Evolutionary conservation across 352 stramenopile species (phyloP).

Genomic region (Pythium dissimile): DNA sequence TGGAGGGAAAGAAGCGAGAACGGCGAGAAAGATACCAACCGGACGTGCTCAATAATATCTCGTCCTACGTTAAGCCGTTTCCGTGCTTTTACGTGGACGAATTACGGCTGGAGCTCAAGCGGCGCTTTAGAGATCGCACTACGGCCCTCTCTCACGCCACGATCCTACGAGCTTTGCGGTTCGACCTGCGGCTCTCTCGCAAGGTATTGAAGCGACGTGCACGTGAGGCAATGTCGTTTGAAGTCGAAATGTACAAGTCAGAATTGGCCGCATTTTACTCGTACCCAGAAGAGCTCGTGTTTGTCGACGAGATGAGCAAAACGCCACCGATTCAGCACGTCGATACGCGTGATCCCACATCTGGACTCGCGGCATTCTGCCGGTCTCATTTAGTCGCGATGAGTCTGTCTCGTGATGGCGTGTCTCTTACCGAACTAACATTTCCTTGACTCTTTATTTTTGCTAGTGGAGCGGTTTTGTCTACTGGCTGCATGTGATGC

Average conservation of each 20-base stretch:
- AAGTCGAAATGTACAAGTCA: not conserved
- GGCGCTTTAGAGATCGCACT: not conserved
- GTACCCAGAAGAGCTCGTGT: constrained; percentile 15
- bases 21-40: not conserved
- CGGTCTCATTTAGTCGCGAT: not conserved
- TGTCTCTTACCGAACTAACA: no score
- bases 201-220: not conserved
- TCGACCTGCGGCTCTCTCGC: not conserved
- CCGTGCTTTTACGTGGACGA: constrained; percentile 2
- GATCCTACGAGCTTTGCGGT: not conserved
- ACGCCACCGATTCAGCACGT: not conserved
- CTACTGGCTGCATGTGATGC: not conserved
- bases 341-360: not conserved
- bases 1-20: not conserved
- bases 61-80: not conserved
- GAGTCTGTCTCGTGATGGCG: no score
- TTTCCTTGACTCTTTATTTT: no score
- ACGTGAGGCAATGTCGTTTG: not conserved
- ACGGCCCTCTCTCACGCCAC: not conserved
- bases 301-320: constrained; percentile 24
- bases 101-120: not conserved
- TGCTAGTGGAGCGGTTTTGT: no score
- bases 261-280: constrained; percentile 14
- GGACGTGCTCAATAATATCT: not conserved
- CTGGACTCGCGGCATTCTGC: not conserved